Conservation (phyloP, 176 grass and related monocot species). For the Hsuehochloa calcarea region DNA sequence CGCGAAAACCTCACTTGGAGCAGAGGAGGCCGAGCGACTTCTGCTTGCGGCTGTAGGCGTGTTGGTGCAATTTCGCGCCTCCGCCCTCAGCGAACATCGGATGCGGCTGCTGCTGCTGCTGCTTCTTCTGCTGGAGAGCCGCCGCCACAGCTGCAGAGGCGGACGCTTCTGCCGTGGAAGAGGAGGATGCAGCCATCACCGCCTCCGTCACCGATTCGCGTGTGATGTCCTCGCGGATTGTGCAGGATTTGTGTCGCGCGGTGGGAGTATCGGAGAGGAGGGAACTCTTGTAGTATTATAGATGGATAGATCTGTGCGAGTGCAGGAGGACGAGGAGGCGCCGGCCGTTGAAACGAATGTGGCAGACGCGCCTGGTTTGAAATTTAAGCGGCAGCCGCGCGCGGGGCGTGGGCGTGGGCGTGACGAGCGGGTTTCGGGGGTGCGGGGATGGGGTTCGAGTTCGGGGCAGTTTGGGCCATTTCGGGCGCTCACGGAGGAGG, state of each 20-base stretch:
- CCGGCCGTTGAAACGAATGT: conserved; percentile 38
- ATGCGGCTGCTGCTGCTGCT: not conserved
- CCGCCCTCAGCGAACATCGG: not conserved
- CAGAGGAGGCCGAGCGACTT: conserved; percentile 88
- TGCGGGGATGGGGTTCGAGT: not conserved
- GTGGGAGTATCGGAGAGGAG: conserved; percentile 4
- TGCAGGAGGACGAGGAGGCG: not conserved
- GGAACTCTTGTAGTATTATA: conserved; percentile 28
- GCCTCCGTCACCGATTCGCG: not conserved
- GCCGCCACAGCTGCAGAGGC: not conserved
- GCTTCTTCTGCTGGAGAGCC: not conserved
- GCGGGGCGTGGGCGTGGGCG: not conserved
- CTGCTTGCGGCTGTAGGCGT: conserved; percentile 82
- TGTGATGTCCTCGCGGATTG: not conserved
- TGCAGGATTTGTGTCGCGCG: conserved; percentile 7
- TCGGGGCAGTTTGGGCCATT: not conserved
- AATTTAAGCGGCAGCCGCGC: conserved; percentile 34
- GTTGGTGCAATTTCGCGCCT: conserved; percentile 37
- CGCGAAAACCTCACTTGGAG: conserved; percentile 60
- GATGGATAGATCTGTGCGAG: conserved; percentile 14
- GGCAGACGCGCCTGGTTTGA: conserved; percentile 8
- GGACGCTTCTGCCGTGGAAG: not conserved
- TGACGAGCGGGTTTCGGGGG: not conserved
- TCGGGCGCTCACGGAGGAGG: not conserved
- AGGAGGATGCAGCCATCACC: conserved; percentile 18